Evolutionary conservation across 176 grass and related monocot species (phyloP), one percentile per base, ranked within the genome.

Genomic region (Eragrostis nindensis): DNA sequence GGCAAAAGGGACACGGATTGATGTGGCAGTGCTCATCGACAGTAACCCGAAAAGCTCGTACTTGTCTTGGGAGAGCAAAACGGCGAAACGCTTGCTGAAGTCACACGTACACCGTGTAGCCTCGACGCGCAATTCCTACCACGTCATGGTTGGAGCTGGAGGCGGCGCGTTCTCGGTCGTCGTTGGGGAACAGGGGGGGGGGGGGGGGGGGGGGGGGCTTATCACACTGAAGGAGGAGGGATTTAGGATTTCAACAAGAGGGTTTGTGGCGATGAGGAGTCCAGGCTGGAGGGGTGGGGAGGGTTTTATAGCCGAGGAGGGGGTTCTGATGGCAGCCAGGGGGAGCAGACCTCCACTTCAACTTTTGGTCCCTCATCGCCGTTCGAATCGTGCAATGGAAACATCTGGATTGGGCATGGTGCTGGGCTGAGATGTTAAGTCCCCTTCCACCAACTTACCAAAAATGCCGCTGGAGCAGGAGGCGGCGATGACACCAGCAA

Each of bases 21-120:
- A 40, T 22, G 40, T n/a, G 56, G 15, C 16, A n/a, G 30, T 19
- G 18, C 76, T 87, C 68, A 91, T 88, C 77, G 86, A 71, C 10
- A 94, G 66, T 53, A 94, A 50, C 9, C n/a, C 4, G 19, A 91
- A 76, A 12, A 94, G 61, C 25, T 86, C 86, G n/a, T 84, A 80
- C 39, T 40, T 18, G 46, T 41, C 54, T 3, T 27, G 29, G 15
- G 92, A 83, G 14, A 75, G 86, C 42, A 36, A 4, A 36, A 66
- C 57, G 32, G 4, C 72, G 32, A 94, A 75, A 52, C 83, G 76
- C 52, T 60, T 69, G 60, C 80, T 71, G 65, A 89, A 71, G 36
- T 89, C n/a, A n/a, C n/a, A n/a, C n/a, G n/a, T n/a, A n/a, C n/a
- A n/a, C n/a, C 70, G 60, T 80, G 91, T 88, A 10, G 83, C 80